Conservation (phyloP, 208 protist genomes). For the Balamuthia mandrillaris region DNA sequence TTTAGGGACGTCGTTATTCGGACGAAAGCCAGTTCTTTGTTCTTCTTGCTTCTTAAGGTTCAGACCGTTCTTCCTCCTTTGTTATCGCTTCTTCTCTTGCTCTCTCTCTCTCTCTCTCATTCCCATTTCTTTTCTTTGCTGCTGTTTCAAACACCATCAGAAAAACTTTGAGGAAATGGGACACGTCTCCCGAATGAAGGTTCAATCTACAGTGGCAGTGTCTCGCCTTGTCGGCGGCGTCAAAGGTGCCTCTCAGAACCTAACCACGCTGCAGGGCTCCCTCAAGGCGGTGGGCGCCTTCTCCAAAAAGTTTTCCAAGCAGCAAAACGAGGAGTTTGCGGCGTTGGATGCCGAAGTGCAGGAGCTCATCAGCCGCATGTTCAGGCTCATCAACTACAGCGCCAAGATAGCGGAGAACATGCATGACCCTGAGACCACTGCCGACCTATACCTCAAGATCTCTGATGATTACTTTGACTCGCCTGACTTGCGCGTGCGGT, state of each 20-base stretch:
- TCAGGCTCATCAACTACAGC: slow-evolving; percentile 16
- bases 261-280: background rate
- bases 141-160: too few species aligned
- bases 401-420: background rate
- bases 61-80: background rate
- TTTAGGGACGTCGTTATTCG: background rate
- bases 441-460: slow-evolving; percentile 52
- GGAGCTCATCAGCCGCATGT: background rate
- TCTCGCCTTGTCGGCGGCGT: background rate
- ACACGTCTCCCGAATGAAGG: background rate
- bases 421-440: slow-evolving; percentile 60
- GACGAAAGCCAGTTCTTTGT: background rate
- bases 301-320: background rate
- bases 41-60: background rate
- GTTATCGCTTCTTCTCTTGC: too few species aligned
- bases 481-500: slow-evolving; percentile 60
- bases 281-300: background rate
- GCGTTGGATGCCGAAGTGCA: background rate
- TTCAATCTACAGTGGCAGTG: background rate
- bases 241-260: background rate
- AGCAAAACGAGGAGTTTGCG: background rate
- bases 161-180: background rate
- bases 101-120: too few species aligned
- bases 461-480: slow-evolving; percentile 50
- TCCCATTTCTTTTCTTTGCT: too few species aligned